A percentile compares a stretch with the other conserved stretches of the same genome.
phyloP scores from a whole-genome alignment of 345 rosid genomes.

The Alliaria petiolata region DNA sequence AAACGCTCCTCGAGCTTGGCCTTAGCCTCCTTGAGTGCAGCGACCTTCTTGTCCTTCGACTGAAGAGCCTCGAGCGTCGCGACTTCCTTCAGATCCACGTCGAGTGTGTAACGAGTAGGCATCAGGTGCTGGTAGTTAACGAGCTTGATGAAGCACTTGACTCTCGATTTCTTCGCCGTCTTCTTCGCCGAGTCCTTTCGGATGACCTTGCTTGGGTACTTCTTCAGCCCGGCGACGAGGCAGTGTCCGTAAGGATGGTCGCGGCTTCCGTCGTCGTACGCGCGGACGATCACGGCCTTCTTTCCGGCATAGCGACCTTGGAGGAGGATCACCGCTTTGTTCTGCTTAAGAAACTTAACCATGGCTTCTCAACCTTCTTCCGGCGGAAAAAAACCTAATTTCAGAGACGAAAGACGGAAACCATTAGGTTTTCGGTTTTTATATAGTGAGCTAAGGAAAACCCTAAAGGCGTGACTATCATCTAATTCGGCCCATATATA shows the following conservation, averaged over 20 bases:
- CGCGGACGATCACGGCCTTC: constrained; percentile 47
- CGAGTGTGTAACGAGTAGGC: constrained; percentile 65
- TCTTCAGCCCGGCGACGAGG: constrained; percentile 52
- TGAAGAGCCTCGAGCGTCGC: constrained; percentile 39
- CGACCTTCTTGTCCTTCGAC: constrained; percentile 49
- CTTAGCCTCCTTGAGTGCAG: constrained; percentile 48
- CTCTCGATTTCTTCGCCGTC: constrained; percentile 55
- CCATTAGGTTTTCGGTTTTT: neutral
- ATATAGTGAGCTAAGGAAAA: neutral
- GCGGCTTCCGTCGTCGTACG: constrained; percentile 49
- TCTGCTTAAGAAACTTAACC: constrained; percentile 53
- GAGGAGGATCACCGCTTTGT: constrained; percentile 56
- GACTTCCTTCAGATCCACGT: constrained; percentile 55
- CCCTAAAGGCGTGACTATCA: neutral
- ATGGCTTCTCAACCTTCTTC: constrained; percentile 19
- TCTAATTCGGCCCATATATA: neutral
- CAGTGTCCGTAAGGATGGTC: constrained; percentile 53
- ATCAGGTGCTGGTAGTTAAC: constrained; percentile 58
- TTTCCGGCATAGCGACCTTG: constrained; percentile 56
- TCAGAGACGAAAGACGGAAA: neutral
- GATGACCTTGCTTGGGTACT: constrained; percentile 57
- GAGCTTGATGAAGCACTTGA: constrained; percentile 50
- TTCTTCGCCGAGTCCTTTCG: constrained; percentile 53
- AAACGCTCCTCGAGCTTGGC: constrained; percentile 55
- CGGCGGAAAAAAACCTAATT: neutral